Percentiles rank a stretch among this genome's conserved stretches.
phyloP scores from a whole-genome alignment of 2,329 filamentous ascomycete species.

The Talaromyces sp. region DNA sequence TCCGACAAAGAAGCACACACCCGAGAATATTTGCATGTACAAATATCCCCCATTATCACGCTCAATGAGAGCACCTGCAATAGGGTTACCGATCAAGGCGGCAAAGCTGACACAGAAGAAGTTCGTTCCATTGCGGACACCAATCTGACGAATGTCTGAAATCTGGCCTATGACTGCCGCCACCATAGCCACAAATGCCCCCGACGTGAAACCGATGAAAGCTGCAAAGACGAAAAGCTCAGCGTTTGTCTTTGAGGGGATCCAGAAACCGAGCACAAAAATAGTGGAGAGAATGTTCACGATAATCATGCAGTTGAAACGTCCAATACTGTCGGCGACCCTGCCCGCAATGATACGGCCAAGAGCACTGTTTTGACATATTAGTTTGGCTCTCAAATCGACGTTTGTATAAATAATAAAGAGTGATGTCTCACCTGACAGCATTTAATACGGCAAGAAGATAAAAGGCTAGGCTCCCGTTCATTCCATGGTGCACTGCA shows the following conservation, averaged over 20 bases:
- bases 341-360: not conserved
- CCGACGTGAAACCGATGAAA: not conserved
- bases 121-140: constrained; percentile 27
- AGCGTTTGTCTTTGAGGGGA: not conserved
- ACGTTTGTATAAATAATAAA: too few relatives aligned
- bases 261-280: not conserved
- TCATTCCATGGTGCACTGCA: not conserved
- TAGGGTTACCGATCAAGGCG: constrained; percentile 26
- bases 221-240: not conserved
- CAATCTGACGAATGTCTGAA: constrained; percentile 27
- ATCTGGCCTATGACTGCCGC: not conserved
- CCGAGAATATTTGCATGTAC: constrained; percentile 45
- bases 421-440: not conserved
- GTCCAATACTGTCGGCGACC: not conserved
- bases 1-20: constrained; percentile 32
- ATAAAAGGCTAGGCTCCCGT: not conserved
- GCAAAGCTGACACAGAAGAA: constrained; percentile 28
- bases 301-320: not conserved
- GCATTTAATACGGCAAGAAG: not conserved
- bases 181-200: not conserved
- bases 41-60: constrained; percentile 29
- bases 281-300: not conserved
- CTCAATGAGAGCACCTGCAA: constrained; percentile 27
- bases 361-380: not conserved
- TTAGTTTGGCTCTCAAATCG: not conserved